Percentiles rank a stretch among this genome's conserved stretches.
Conservation (phyloP, 1,139 yeast species). For the Candida albicans region DNA sequence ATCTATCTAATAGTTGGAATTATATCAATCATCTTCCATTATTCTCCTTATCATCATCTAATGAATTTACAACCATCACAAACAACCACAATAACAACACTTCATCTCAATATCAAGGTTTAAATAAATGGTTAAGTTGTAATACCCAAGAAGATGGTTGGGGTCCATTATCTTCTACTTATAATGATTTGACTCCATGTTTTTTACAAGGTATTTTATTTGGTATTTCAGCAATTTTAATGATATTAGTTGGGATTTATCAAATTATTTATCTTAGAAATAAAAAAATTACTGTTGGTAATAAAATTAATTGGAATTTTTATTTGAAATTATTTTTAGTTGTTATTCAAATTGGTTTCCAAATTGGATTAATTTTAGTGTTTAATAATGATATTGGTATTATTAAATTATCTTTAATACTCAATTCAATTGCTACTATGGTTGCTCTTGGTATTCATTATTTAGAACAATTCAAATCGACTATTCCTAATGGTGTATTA, state of each 20-base stretch:
- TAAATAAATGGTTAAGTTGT: conserved; percentile 17
- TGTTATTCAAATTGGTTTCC: conserved; percentile 39
- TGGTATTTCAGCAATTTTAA: conserved; percentile 49
- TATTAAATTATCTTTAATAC: conserved; percentile 40
- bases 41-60: neutral
- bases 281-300: conserved; percentile 29
- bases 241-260: conserved; percentile 54
- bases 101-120: neutral
- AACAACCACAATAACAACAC: neutral
- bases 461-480: conserved; percentile 66
- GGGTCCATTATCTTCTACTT: conserved; percentile 62
- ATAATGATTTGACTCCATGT: conserved; percentile 79
- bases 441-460: conserved; percentile 63
- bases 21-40: conserved; percentile 11
- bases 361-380: conserved; percentile 23
- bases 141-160: conserved; percentile 57
- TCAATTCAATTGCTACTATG: conserved; percentile 42
- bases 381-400: conserved; percentile 32
- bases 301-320: conserved; percentile 43
- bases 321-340: conserved; percentile 45
- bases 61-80: neutral
- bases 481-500: conserved; percentile 66
- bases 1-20: conserved; percentile 11
- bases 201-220: conserved; percentile 71
- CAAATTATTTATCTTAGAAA: conserved; percentile 42